Base-by-base conservation (phyloP, 305 asterid genomes). In the Fraxinus dipetala region DNA sequence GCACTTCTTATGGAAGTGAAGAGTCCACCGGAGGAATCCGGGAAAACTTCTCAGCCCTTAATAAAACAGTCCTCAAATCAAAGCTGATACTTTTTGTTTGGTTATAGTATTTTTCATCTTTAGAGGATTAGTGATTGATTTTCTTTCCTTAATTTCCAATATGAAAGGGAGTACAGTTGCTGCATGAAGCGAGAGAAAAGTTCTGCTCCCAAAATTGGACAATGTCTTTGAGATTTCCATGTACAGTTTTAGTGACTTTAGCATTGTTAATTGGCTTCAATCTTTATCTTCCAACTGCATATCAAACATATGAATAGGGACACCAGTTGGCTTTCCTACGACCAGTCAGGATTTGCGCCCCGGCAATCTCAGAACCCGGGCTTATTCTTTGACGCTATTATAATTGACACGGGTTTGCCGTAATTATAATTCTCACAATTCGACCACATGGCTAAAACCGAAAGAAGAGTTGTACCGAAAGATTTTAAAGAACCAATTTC, bases 1-100 rank as follows among this genome's bases (percentile, higher is more conserved):
- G 97, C 99, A 11, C 98, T 95, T 54, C 65, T 54, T 13, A 91
- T 89, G 96, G 99, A 94, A 85, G 98, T 95, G 80, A 95, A 94
- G 92, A 91, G 94, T 79, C 87, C 90, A 26, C 91, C 92, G 1
- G 98, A 93, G 89, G 98, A 92, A 77, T 81, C 86, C 14, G 97
- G 90, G 75, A 94, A 95, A 83, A 92, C 95, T 54, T 94, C 94
- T 81, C 98, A 95, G 90, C 99, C 99, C 51, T 79, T 95, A 67
- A 92, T 94, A 72, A 94, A 94, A 81, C 97, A 94, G 86, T 82
- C 93, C 80, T 87, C 93, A 11, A 83, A 84, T 81, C 94, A 91
- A 28, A 87, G 92, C 83, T 95, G 85, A 91, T 88, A 54, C 76
- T 72, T 72, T 32, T 18, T 7, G 32, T 40, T 69, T 83, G 74